Evolutionary conservation across 2,329 filamentous ascomycete species (phyloP).

Genomic region (Epichloe uncinata): DNA sequence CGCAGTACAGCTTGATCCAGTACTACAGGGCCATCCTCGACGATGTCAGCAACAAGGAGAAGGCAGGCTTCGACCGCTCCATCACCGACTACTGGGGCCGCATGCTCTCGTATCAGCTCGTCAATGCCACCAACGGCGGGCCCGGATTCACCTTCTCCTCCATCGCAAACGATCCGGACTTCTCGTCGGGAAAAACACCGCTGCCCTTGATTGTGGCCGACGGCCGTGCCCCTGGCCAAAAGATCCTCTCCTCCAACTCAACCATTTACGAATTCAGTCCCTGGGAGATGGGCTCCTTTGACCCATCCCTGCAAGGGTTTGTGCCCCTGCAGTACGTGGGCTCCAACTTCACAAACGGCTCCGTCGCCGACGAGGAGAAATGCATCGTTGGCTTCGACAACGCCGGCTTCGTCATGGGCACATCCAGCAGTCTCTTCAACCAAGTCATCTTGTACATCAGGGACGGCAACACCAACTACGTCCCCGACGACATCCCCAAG

Average conservation of each 20-base stretch:
- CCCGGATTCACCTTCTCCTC: constrained; percentile 73
- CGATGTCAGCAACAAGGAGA: constrained; percentile 23
- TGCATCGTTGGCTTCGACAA: constrained; percentile 60
- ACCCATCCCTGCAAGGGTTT: constrained; percentile 46
- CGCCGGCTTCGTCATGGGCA: constrained; percentile 68
- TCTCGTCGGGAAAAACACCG: constrained; percentile 28
- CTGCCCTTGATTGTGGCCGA: constrained; percentile 38
- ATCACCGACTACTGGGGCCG: constrained; percentile 87
- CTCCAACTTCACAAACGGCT: constrained; percentile 41
- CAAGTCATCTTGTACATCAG: constrained; percentile 54
- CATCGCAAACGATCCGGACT: constrained; percentile 30
- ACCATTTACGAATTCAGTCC: constrained; percentile 53
- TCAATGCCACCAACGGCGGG: constrained; percentile 64
- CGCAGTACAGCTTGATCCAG: constrained; percentile 22
- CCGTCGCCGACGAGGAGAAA: constrained; percentile 26
- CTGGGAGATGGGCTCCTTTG: constrained; percentile 53
- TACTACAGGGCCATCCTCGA: constrained; percentile 26
- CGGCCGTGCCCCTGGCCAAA: constrained; percentile 30
- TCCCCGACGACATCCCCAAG: constrained; percentile 34
- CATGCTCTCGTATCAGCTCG: constrained; percentile 72
- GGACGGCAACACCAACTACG: constrained; percentile 29
- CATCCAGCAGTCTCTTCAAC: constrained; percentile 73
- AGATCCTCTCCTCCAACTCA: constrained; percentile 37
- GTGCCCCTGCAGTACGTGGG: constrained; percentile 46
- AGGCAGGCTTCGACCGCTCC: constrained; percentile 38